phyloP scores from a whole-genome alignment of 176 grass and related monocot species.

The Oryza longistaminata region DNA sequence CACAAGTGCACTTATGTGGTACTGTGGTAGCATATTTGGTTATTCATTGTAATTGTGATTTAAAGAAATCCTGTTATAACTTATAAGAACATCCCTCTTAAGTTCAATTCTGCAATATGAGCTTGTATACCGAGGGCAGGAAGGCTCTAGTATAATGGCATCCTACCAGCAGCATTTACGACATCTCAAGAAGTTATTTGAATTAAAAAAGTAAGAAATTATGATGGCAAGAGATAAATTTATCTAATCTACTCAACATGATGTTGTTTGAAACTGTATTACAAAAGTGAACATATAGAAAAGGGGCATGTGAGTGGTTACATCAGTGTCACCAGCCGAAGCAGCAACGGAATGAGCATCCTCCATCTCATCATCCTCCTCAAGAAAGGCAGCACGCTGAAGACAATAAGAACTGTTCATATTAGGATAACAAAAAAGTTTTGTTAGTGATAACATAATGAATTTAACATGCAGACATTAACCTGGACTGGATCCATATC shows the following conservation, averaged over 20 bases:
- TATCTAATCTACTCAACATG: neutral
- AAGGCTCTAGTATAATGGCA: neutral
- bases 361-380: constrained; percentile 96
- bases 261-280: neutral
- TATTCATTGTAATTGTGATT: neutral
- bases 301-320: constrained; percentile 32
- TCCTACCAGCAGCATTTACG: neutral
- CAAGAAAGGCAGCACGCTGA: constrained; percentile 88
- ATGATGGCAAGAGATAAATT: neutral
- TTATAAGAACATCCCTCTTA: neutral
- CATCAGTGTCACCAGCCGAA: constrained; percentile 79
- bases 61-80: neutral
- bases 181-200: neutral
- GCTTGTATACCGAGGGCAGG: neutral
- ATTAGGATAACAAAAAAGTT: constrained; percentile 19
- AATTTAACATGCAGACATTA: constrained; percentile 16
- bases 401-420: constrained; percentile 21
- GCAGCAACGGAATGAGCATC: constrained; percentile 91
- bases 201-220: neutral
- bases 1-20: neutral
- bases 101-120: neutral
- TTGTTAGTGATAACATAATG: neutral
- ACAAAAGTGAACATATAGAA: constrained; percentile 21
- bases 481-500: constrained; percentile 89
- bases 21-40: constrained; percentile 1